A percentile compares a stretch with the other conserved stretches of the same genome.
phyloP scores from a whole-genome alignment of 139 green algal genomes.

The Chlamydomonas applanata region DNA sequence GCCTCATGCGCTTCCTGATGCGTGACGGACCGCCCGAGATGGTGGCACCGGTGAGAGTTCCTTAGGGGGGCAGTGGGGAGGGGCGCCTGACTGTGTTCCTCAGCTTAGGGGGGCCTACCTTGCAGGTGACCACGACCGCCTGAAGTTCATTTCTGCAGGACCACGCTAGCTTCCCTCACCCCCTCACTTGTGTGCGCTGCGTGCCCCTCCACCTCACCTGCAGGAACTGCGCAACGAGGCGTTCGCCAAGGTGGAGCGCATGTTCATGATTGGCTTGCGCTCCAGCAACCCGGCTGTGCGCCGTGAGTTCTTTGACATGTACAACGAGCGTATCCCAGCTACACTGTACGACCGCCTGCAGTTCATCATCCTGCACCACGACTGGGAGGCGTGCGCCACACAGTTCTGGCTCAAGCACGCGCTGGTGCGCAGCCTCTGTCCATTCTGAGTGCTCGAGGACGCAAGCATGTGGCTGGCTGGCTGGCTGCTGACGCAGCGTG shows the following conservation, averaged over 20 bases:
- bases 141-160: too few relatives aligned
- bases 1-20: slow-evolving; percentile 65
- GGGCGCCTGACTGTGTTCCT: too few relatives aligned
- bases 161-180: too few relatives aligned
- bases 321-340: slow-evolving; percentile 66
- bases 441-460: too few relatives aligned
- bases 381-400: slow-evolving; percentile 85
- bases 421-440: slow-evolving; percentile 49
- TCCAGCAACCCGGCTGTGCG: slow-evolving; percentile 45
- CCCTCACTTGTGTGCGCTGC: too few relatives aligned
- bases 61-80: too few relatives aligned
- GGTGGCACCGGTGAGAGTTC: slow-evolving; percentile 20
- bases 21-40: slow-evolving; percentile 9
- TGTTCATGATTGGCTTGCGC: slow-evolving; percentile 86
- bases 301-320: slow-evolving; percentile 86
- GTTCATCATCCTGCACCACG: slow-evolving; percentile 88
- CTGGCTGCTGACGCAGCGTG: too few relatives aligned
- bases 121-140: too few relatives aligned
- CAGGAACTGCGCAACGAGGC: slow-evolving; percentile 69
- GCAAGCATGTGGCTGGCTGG: too few relatives aligned
- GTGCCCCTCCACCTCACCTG: too few relatives aligned
- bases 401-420: slow-evolving; percentile 97
- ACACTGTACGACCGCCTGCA: slow-evolving; percentile 86
- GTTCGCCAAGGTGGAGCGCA: slow-evolving; percentile 87
- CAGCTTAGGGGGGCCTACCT: too few relatives aligned